Base-by-base conservation (phyloP, 1,284 basidiomycete genomes). In the Anthracocystis panici-leucophaei region DNA sequence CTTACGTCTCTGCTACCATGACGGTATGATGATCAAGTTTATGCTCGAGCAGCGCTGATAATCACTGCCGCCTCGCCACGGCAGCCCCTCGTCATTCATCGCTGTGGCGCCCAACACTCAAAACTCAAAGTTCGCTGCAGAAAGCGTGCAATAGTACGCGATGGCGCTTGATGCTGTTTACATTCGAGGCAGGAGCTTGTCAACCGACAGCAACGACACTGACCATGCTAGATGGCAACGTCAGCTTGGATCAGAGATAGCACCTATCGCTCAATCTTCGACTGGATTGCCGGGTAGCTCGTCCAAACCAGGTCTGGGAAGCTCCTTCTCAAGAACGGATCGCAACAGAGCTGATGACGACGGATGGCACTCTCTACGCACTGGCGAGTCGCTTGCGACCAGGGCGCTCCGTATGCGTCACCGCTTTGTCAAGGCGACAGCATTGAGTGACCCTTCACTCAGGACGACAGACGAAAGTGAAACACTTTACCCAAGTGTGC, bases 131-230 rank as follows among this genome's bases (percentile, higher is more conserved):
- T 5, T 27, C n/a, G 52, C 21, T 42, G 21, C 21, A 23, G 33
- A 38, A 1, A 38, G 18, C 20, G 5, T 51, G 49, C 49, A 3
- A 14, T 38, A 16, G 14, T 21, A 23, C 51, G 49, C 1, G 9
- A 73, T 73, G 70, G 70, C 70, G 35, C 70, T 73, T 42, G 20
- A 67, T 41, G 64, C 70, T 52, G 41, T 64, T 14, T 57, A 73
- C 49, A 65, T 74, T n/a, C 56, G 57, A 0, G 35, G 57, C 20
- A 52, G 56, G 5, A 44, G 52, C 35, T 27, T 31, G 18, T 65
- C 57, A 48, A 48, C 57, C 31, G 45, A 41, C 3, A 11, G 10
- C 9, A 12, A 20, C 11, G 9, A n/a, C 14, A 2, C 8, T 2
- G 35, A 33, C 1, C 29, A 35, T 27, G 14, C 20, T n/a, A 44